These are phyloP conservation scores for Pilatotrama ljubarskyi DNA, from an alignment of 768 basidiomycete genomes.

Conservation along the genomic window DNA sequence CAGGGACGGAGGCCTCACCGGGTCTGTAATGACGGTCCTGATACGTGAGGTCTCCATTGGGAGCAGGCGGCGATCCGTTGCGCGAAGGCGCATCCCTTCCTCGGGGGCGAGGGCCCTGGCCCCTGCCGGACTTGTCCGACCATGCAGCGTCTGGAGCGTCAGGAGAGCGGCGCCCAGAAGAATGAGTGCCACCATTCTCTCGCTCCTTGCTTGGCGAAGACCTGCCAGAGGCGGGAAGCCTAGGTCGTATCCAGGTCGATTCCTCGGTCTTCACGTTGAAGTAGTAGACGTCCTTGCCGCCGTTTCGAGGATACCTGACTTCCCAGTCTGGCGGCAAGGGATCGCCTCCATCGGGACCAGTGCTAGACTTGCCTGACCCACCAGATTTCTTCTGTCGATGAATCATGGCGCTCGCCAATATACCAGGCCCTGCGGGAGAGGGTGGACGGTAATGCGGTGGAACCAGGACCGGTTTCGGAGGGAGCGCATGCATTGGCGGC, in stretches of 20 bases:
- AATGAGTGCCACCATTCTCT: slow-evolving; percentile 22
- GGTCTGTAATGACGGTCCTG: slow-evolving; percentile 71
- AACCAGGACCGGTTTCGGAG: slow-evolving; percentile 61
- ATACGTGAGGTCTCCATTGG: slow-evolving; percentile 42
- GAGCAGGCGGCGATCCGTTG: slow-evolving; percentile 1
- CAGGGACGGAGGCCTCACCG: slow-evolving; percentile 26
- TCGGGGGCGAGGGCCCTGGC: slow-evolving; percentile 23
- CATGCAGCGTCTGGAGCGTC: slow-evolving; percentile 28
- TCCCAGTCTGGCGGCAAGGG: slow-evolving; percentile 64
- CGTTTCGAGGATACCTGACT: slow-evolving; percentile 50
- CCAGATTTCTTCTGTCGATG: slow-evolving; percentile 46
- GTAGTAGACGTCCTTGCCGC: slow-evolving; percentile 49
- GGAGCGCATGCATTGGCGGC: slow-evolving; percentile 56
- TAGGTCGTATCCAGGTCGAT: slow-evolving; percentile 60
- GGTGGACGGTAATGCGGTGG: slow-evolving; percentile 47
- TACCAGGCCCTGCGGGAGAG: slow-evolving; percentile 57
- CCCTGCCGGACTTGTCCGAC: slow-evolving; percentile 23
- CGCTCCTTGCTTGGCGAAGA: slow-evolving; percentile 27
- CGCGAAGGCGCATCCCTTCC: slow-evolving; percentile 4
- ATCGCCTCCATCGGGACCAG: slow-evolving; percentile 30
- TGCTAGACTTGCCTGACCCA: slow-evolving; percentile 24
- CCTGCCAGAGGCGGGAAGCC: slow-evolving; percentile 27
- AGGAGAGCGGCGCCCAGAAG: slow-evolving; percentile 27
- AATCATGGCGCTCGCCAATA: slow-evolving; percentile 64
- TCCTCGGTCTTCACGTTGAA: slow-evolving; percentile 57